Base-by-base conservation (phyloP, 805 yeast genomes). In the Yarrowia divulgata region DNA sequence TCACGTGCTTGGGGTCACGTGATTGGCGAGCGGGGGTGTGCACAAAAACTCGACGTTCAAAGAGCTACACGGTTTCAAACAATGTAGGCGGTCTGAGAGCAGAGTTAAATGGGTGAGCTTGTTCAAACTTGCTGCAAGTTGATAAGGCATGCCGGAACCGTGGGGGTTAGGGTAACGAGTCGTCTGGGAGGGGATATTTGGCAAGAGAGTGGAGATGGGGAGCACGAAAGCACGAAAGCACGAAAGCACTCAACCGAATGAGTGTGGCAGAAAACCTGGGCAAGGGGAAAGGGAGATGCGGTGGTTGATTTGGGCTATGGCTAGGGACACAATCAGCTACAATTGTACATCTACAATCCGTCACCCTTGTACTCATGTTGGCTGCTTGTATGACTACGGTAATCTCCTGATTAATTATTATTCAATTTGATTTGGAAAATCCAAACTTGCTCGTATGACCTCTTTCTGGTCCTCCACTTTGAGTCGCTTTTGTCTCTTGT, bases 21-120 rank as follows among this genome's bases (percentile, higher is more conserved):
- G 46, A 43, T 12, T 10, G 46, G 23, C 6, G 43, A n/a, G 18
- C 18, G 18, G 18, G 43, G n/a, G 43, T 12, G 6, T 39, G 43
- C 7, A 6, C 8, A 12, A 5, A n/a, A 8, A 16, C 13, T 23
- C 2, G 29, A 23, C 29, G 29, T 23, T 23, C 29, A 23, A 23
- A 23, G 29, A 23, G 29, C 29, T 18, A 45, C 29, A 19, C 13
- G 14, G 14, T 18, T 8, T 8, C 8, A 14, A 40, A 40, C 18
- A 6, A n/a, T 16, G 48, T 14, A 48, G 32, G 35, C 14, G 14
- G 23, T 14, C 10, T 14, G 37, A 14, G 54, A 57, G 63, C 48
- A 57, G 63, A 57, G 63, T 57, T 57, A 40, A 57, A 57, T 57
- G 63, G 60, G 48, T 40, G 63, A 57, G 63, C 63, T 57, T 57